Evolutionary conservation across 805 yeast species (phyloP).

Genomic region (Teunomyces kruisii): DNA sequence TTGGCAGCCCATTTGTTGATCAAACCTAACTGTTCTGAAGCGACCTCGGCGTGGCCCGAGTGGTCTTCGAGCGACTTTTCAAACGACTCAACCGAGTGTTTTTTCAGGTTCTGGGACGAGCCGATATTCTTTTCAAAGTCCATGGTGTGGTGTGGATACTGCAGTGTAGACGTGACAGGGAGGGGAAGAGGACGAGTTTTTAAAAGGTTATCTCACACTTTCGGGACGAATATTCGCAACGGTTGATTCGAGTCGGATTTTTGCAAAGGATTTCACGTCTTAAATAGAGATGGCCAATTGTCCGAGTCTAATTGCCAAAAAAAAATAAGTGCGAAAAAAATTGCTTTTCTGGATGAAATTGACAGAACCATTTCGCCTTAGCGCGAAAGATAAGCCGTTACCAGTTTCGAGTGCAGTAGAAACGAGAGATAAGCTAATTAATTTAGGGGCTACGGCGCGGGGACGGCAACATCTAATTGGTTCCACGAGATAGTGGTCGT

Average conservation of each 20-base stretch:
- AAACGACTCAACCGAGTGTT: constrained; percentile 22
- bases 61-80: constrained; percentile 25
- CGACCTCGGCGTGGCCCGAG: constrained; percentile 26
- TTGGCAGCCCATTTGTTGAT: constrained; percentile 32
- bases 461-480: background rate
- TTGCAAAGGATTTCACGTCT: background rate
- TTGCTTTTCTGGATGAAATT: constrained; percentile 1
- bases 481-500: no score
- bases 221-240: no score
- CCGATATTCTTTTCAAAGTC: constrained; percentile 9
- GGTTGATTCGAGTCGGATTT: background rate
- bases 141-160: background rate
- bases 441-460: background rate
- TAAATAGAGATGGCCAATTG: constrained; percentile 4
- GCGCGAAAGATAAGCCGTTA: background rate
- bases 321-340: constrained; percentile 1
- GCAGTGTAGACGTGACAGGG: no score
- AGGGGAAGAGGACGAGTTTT: background rate
- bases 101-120: constrained; percentile 13
- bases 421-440: constrained; percentile 1
- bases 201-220: constrained; percentile 7
- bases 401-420: no score
- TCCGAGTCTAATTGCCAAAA: constrained; percentile 5
- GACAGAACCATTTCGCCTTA: constrained; percentile 2
- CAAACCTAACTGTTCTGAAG: constrained; percentile 22